Base-by-base conservation (phyloP, 192 early-diverging fungal species). In the Backusella australiensis region DNA sequence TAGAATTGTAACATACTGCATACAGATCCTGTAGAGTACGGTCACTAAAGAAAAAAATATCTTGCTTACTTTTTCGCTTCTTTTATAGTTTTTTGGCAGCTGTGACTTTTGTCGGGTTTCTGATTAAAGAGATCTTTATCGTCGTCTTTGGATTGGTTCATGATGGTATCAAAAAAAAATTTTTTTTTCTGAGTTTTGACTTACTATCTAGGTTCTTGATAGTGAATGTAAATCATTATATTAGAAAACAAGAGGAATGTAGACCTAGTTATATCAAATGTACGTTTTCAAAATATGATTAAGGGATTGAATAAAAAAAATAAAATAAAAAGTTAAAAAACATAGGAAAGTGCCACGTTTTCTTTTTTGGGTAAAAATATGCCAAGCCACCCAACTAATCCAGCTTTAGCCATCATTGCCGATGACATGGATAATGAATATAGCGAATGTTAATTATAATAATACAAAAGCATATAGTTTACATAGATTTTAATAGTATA, bases 21-120 rank as follows among this genome's bases (percentile, higher is more conserved):
- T 72, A 72, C 70, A 72, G 70, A 72, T 72, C 70, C 70, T 72
- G 70, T 72, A 72, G 70, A 72, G 70, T 72, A 72, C 70, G 70
- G 70, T 72, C 29, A 75, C 32, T 70, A 34, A 80, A 70, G 17
- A 67, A 77, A 77, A 77, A 77, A 77, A n/a, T 1, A 12, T 14
- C 9, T 69, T 69, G 68, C 38, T 69, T 38, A 41, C 68, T 69
- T 69, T 41, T 36, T 35, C 7, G 21, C n/a, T n/a, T 35, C 35
- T 69, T 69, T 69, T 69, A 69, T 69, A 69, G n/a, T 69, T 69
- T 68, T 69, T 69, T 69, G 42, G 15, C 2, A 44, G 3, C 36
- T 0, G 56, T 63, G 21, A 29, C 26, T 44, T 15, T 44, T 17
- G 15, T 44, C 42, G 38, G 7, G 19, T 11, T 26, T 63, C 26